A percentile compares a stretch with the other conserved stretches of the same genome.
Conservation (phyloP, 1,284 basidiomycete species). For the Puccinia horiana region DNA sequence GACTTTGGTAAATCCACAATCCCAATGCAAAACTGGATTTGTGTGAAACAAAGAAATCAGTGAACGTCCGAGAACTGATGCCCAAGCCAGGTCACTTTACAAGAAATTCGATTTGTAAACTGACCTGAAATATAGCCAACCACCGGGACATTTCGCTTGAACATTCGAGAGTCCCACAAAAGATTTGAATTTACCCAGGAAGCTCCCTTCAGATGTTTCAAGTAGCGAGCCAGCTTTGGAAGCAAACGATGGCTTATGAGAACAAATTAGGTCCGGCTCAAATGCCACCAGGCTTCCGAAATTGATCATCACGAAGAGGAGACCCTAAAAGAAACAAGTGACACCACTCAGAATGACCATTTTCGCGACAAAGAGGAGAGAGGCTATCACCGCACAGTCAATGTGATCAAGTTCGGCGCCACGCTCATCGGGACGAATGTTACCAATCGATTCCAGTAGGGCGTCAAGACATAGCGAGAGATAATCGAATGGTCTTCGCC, state of each 20-base stretch:
- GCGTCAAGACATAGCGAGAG: constrained; percentile 70
- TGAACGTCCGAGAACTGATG: constrained; percentile 52
- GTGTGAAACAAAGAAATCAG: constrained; percentile 62
- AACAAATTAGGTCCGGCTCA: constrained; percentile 44
- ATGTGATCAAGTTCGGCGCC: constrained; percentile 77
- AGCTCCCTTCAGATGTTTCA: neutral
- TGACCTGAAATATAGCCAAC: constrained; percentile 45
- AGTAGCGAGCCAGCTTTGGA: constrained; percentile 52
- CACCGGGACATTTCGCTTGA: constrained; percentile 39
- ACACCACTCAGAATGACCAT: constrained; percentile 69
- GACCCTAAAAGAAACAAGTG: constrained; percentile 63
- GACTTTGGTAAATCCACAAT: constrained; percentile 86
- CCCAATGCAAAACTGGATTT: constrained; percentile 76
- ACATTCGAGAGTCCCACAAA: constrained; percentile 8
- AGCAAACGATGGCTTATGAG: constrained; percentile 32
- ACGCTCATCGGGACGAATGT: constrained; percentile 81
- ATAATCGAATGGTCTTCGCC: constrained; percentile 64
- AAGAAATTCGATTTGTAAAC: neutral
- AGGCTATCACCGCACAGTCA: constrained; percentile 62
- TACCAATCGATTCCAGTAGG: constrained; percentile 94
- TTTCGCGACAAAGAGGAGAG: neutral
- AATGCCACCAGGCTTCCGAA: constrained; percentile 70
- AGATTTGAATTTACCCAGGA: constrained; percentile 11
- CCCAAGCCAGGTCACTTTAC: neutral
- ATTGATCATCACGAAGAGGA: constrained; percentile 79